These are phyloP conservation scores for Yamadazyma paraphyllophila DNA, from an alignment of 805 yeast species.

Conservation along the genomic window DNA sequence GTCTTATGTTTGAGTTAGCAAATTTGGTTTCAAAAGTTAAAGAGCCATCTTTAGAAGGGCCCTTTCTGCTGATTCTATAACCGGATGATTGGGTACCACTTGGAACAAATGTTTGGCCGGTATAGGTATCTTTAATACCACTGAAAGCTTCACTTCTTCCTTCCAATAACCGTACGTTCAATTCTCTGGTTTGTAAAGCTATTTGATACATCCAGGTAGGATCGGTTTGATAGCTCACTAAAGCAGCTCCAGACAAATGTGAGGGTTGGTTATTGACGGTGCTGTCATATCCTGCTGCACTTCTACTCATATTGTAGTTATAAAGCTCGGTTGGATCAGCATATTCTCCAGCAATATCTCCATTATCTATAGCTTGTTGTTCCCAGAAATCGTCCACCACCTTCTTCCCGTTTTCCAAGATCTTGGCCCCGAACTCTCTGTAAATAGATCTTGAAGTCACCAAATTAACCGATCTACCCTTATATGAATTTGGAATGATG, in stretches of 20 bases:
- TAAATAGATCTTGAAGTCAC: constrained; percentile 89
- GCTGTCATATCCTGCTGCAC: constrained; percentile 26
- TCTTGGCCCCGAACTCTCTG: constrained; percentile 88
- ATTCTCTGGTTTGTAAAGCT: constrained; percentile 72
- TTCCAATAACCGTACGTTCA: constrained; percentile 59
- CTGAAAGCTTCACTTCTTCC: constrained; percentile 56
- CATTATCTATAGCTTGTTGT: constrained; percentile 52
- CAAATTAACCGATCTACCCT: constrained; percentile 83
- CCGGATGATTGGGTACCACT: constrained; percentile 67
- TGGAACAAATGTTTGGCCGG: constrained; percentile 80
- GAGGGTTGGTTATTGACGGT: constrained; percentile 20
- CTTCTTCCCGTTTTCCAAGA: constrained; percentile 75
- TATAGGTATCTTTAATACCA: constrained; percentile 76
- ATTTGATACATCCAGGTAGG: constrained; percentile 84
- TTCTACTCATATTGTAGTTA: constrained; percentile 27
- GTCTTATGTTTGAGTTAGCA: constrained; percentile 45
- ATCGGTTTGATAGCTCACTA: constrained; percentile 48
- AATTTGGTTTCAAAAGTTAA: constrained; percentile 47
- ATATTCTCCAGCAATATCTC: constrained; percentile 66
- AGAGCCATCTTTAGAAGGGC: constrained; percentile 23
- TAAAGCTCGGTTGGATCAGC: constrained; percentile 63
- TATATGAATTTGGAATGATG: constrained; percentile 83
- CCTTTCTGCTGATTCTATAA: constrained; percentile 28
- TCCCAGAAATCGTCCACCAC: constrained; percentile 90
- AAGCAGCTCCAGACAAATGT: constrained; percentile 32